Conservation (phyloP, 2,329 filamentous ascomycete species). For the Fusarium pseudograminearum region DNA sequence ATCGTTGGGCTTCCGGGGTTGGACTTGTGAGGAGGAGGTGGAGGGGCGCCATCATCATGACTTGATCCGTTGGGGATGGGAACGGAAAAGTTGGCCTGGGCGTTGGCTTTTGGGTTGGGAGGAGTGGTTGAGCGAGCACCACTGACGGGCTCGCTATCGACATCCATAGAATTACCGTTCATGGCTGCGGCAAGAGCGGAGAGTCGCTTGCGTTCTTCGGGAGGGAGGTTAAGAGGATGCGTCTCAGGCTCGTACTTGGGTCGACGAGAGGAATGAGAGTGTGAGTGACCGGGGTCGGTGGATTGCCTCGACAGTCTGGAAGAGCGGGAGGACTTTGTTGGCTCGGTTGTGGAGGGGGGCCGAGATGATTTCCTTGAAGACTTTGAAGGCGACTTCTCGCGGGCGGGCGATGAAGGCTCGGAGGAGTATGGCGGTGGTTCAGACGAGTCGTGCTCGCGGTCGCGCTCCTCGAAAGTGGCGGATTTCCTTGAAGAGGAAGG, state of each 20-base stretch:
- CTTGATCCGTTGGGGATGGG: slow-evolving; percentile 64
- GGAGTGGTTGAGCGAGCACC: slow-evolving; percentile 63
- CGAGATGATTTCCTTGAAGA: slow-evolving; percentile 50
- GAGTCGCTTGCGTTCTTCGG: slow-evolving; percentile 85
- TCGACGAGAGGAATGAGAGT: slow-evolving; percentile 61
- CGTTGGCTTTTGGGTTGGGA: slow-evolving; percentile 53
- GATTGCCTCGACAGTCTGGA: slow-evolving; percentile 63
- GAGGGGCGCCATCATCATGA: slow-evolving; percentile 64
- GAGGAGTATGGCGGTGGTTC: slow-evolving; percentile 50
- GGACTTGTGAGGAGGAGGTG: slow-evolving; percentile 78
- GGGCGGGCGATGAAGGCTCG: slow-evolving; percentile 54
- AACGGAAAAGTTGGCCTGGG: slow-evolving; percentile 62
- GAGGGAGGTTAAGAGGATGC: slow-evolving; percentile 90
- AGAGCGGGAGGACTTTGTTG: slow-evolving; percentile 53
- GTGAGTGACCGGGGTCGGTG: slow-evolving; percentile 59
- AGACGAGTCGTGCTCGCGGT: slow-evolving; percentile 50
- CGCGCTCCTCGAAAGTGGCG: slow-evolving; percentile 53
- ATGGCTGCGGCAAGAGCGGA: slow-evolving; percentile 72
- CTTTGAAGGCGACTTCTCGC: slow-evolving; percentile 55
- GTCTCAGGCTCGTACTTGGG: slow-evolving; percentile 74
- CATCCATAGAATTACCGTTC: slow-evolving; percentile 78
- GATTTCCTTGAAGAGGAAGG: slow-evolving; percentile 56
- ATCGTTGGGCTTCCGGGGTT: slow-evolving; percentile 70
- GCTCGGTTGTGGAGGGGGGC: slow-evolving; percentile 50
- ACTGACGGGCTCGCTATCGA: slow-evolving; percentile 74